Conservation (phyloP, 1,284 basidiomycete genomes). For the Apiotrichum laibachii region DNA sequence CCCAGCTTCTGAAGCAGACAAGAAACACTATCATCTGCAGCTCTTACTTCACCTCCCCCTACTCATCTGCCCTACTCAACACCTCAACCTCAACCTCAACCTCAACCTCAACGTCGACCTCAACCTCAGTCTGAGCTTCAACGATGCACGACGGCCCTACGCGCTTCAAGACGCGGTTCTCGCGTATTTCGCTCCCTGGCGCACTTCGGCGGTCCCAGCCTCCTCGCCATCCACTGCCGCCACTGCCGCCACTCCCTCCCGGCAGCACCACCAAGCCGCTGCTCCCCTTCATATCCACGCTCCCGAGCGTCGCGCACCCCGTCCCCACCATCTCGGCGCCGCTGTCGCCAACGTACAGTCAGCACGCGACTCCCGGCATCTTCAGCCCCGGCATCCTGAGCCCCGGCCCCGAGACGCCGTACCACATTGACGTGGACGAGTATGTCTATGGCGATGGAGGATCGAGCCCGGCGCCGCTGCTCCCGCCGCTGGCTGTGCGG, state of each 20-base stretch:
- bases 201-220: not conserved
- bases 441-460: not conserved
- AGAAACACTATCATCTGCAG: too few species aligned
- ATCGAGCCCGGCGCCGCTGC: not conserved
- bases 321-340: too few species aligned
- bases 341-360: too few species aligned
- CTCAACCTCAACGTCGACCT: not conserved
- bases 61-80: too few species aligned
- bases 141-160: constrained; percentile 11
- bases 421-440: constrained; percentile 2
- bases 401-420: not conserved
- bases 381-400: too few species aligned
- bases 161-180: constrained; percentile 41
- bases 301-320: too few species aligned
- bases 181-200: constrained; percentile 27
- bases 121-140: not conserved
- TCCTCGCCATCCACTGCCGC: not conserved
- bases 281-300: too few species aligned
- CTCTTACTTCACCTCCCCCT: too few species aligned
- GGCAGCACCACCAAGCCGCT: not conserved
- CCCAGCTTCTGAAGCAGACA: too few species aligned
- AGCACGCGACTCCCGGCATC: too few species aligned
- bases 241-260: not conserved
- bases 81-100: not conserved
- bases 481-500: not conserved